Evolutionary conservation across 441 rosid species (phyloP), one percentile per base, ranked within the genome.

Genomic region (Populus hybrid): DNA sequence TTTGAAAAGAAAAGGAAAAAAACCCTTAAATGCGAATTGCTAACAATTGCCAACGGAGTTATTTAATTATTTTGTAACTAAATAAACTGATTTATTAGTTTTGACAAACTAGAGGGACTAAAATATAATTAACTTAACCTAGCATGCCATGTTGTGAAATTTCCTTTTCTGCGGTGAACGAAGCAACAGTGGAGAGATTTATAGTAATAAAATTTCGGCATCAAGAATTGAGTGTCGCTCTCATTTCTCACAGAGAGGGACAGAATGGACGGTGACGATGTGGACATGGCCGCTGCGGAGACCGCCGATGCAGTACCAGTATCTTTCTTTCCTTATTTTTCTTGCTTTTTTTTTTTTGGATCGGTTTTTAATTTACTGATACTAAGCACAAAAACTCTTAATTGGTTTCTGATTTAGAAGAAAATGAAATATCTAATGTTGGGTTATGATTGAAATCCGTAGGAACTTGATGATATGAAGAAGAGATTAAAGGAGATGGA

Each of bases 401-500:
- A 50, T 50, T n/a, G 8, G 61, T 4, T 50, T 5, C 4, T 5
- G 3, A 14, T 50, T 16, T 16, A 50, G 35, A 66, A 65, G 32
- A 40, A 9, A 67, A 4, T 4, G 2, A 8, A 11, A 74, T 80
- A 72, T 72, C 80, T 78, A 68, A 79, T 66, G 35, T 65, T 59
- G 28, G 54, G 46, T 16, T 36, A 14, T 69, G 35, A 61, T 28
- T 2, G 0, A 26, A 69, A 76, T 69, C 32, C 59, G 69, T 85
- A 90, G 90, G 93, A 88, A 70, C 78, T 85, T 42, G 87, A 88
- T 71, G 88, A 86, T 80, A 85, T 87, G 89, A 88, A 90, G 78
- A 88, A 79, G 30, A 84, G 89, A 57, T 83, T 86, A 72, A 86
- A 90, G 84, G 93, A 88, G 77, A 88, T 90, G 88, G 93, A 90